These are phyloP conservation scores for Prunus yedoensis DNA, from an alignment of 331 rosid species.

Conservation along the genomic window DNA sequence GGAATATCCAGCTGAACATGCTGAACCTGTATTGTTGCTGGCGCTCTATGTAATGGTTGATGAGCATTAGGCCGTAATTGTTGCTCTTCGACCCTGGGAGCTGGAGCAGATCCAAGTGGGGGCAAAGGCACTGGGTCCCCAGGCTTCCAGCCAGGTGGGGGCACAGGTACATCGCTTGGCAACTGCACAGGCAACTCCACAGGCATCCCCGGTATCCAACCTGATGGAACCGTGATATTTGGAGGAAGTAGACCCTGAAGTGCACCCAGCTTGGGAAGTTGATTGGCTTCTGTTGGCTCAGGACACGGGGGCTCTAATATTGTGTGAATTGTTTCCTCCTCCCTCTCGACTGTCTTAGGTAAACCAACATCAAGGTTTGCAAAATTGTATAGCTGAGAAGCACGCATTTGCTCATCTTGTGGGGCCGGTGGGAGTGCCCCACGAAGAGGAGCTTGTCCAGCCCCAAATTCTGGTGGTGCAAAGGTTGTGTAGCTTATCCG, in stretches of 20 bases:
- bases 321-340: constrained; percentile 63
- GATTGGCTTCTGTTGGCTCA: constrained; percentile 38
- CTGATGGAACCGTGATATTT: constrained; percentile 70
- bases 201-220: constrained; percentile 98
- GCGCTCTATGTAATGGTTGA: constrained; percentile 49
- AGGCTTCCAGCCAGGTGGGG: constrained; percentile 96
- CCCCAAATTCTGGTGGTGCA: constrained; percentile 94
- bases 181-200: constrained; percentile 81
- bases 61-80: constrained; percentile 51
- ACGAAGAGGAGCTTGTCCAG: constrained; percentile 77
- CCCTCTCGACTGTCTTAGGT: constrained; percentile 60
- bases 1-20: constrained; percentile 83
- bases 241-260: constrained; percentile 74
- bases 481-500: constrained; percentile 87
- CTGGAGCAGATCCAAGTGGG: constrained; percentile 57
- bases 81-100: constrained; percentile 59
- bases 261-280: constrained; percentile 51
- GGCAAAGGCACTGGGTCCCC: constrained; percentile 96
- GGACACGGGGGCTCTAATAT: constrained; percentile 61
- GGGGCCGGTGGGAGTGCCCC: constrained; percentile 95
- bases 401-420: constrained; percentile 94
- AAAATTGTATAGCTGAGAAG: constrained; percentile 78
- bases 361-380: constrained; percentile 89
- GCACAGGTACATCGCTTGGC: constrained; percentile 68
- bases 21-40: constrained; percentile 81